Evolutionary conservation across 345 rosid species (phyloP).

Genomic region (Camelina neglecta): DNA sequence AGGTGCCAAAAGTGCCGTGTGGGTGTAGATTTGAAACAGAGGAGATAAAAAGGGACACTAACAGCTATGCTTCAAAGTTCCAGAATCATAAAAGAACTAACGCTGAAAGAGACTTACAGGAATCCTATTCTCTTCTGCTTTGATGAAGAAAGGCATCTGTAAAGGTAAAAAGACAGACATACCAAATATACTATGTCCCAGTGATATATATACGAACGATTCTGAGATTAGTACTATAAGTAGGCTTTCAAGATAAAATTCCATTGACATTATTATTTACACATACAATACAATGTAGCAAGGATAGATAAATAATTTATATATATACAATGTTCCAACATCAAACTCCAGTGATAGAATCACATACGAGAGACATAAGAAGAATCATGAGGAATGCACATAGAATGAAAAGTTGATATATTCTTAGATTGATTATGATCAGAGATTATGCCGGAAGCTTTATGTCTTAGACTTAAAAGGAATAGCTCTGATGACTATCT

Average conservation of each 20-base stretch:
- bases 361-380: constrained; percentile 2
- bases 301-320: constrained; percentile 9
- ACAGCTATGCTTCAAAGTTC: constrained; percentile 39
- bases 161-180: constrained; percentile 10
- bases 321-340: constrained; percentile 26
- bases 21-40: constrained; percentile 22
- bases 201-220: not conserved
- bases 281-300: constrained; percentile 13
- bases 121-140: constrained; percentile 44
- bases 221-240: constrained; percentile 2
- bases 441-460: constrained; percentile 21
- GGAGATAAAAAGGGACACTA: constrained; percentile 23
- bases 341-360: not conserved
- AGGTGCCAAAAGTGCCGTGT: constrained; percentile 29
- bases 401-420: constrained; percentile 5
- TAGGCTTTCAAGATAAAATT: not conserved
- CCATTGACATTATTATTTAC: constrained; percentile 29
- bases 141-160: constrained; percentile 28
- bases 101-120: constrained; percentile 31
- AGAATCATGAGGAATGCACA: not conserved
- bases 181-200: not conserved
- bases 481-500: constrained; percentile 71
- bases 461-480: constrained; percentile 66
- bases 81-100: constrained; percentile 16
- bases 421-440: constrained; percentile 16